These are phyloP conservation scores for Chenopodium album DNA, from an alignment of 148 eudicot species.

Conservation along the genomic window DNA sequence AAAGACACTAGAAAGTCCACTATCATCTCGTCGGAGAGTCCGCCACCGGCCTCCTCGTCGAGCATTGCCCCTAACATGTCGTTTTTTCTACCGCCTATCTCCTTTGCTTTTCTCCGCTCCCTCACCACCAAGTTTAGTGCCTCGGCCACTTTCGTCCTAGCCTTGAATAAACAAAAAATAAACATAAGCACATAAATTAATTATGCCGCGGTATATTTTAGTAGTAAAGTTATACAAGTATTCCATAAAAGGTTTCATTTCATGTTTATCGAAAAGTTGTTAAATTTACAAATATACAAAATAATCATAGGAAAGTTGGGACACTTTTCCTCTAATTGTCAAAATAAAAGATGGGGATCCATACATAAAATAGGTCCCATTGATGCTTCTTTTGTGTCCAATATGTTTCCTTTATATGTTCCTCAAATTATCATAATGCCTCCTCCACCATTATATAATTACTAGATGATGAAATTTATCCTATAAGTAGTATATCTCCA, in stretches of 20 bases:
- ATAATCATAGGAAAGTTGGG: neutral
- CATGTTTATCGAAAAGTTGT: neutral
- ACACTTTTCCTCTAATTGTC: slow-evolving; percentile 11
- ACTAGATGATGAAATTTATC: neutral
- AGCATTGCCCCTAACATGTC: slow-evolving; percentile 84
- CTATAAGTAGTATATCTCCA: too few relatives aligned
- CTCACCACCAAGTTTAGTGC: slow-evolving; percentile 71
- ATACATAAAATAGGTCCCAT: slow-evolving; percentile 5
- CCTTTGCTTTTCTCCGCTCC: slow-evolving; percentile 64
- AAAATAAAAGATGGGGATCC: neutral
- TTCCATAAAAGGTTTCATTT: too few relatives aligned
- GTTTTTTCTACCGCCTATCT: slow-evolving; percentile 67
- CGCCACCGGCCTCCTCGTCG: slow-evolving; percentile 65
- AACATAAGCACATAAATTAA: too few relatives aligned
- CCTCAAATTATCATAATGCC: slow-evolving; percentile 1
- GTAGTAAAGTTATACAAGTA: too few relatives aligned
- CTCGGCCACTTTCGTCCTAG: slow-evolving; percentile 87
- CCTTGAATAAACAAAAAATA: slow-evolving; percentile 38
- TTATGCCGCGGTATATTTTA: too few relatives aligned
- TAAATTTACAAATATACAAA: neutral
- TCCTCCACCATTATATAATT: neutral
- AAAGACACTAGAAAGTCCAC: slow-evolving; percentile 84
- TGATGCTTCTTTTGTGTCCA: slow-evolving; percentile 1
- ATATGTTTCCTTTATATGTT: neutral
- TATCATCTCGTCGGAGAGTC: slow-evolving; percentile 82